Evolutionary conservation across 2,329 filamentous ascomycete species (phyloP), one percentile per base, ranked within the genome.

Genomic region (Herpomyces periplanetae): DNA sequence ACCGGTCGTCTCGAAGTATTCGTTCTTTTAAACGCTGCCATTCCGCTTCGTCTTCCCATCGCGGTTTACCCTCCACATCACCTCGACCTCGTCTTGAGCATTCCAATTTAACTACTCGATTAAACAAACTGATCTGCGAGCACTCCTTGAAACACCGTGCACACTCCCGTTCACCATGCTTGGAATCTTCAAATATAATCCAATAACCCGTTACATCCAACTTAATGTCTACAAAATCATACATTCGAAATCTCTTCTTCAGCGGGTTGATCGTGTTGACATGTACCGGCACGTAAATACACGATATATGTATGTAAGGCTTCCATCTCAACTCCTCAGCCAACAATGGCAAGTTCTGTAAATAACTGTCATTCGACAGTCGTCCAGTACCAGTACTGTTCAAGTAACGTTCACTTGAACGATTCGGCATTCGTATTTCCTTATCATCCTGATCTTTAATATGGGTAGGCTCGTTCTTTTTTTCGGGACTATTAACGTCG

Each of bases 21-120:
- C 57, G 52, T 22, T 60, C 55, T 21, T 48, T 47, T 24, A 58
- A 59, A 29, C 53, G 50, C 22, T 53, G 49, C 25, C 49, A 47
- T 26, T 41, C 27, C 23, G 51, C n/a, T n/a, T n/a, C n/a, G n/a
- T n/a, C n/a, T n/a, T n/a, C n/a, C n/a, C n/a, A n/a, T n/a, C n/a
- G n/a, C n/a, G n/a, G n/a, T n/a, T n/a, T n/a, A n/a, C n/a, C n/a
- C n/a, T n/a, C n/a, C n/a, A n/a, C n/a, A n/a, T n/a, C n/a, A n/a
- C n/a, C n/a, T n/a, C n/a, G n/a, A n/a, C n/a, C n/a, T n/a, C n/a
- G n/a, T n/a, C n/a, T n/a, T n/a, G n/a, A 62, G 21, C 69, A 58
- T 33, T 75, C 63, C 69, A 96, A 85, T 17, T 57, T 53, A 64
- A 96, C 75, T 24, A 52, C 49, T 29, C 91, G 91, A 2, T 64